Conservation (phyloP, 768 basidiomycete genomes). For the Lactarius pseudohatsudake region DNA sequence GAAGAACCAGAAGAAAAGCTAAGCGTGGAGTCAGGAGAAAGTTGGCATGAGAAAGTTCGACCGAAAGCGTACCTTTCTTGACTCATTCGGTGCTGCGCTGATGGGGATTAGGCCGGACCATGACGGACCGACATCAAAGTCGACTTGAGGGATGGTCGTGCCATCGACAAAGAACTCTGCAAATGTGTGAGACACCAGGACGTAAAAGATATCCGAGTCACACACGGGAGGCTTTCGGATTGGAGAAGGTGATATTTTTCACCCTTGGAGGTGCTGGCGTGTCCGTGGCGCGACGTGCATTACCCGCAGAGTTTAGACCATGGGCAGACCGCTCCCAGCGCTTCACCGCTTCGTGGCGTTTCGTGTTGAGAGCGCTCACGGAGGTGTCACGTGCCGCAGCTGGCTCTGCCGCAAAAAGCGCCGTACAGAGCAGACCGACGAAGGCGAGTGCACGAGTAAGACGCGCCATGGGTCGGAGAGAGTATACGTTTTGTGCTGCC, state of each 20-base stretch:
- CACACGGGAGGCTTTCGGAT: slow-evolving; percentile 64
- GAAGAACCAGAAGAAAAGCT: slow-evolving; percentile 88
- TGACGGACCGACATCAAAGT: slow-evolving; percentile 73
- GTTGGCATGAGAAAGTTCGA: not conserved
- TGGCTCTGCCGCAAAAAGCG: not conserved
- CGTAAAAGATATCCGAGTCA: not conserved
- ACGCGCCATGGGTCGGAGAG: slow-evolving; percentile 2
- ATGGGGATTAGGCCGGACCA: slow-evolving; percentile 77
- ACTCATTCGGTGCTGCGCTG: slow-evolving; percentile 57
- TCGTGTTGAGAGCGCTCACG: not conserved
- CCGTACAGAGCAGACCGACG: slow-evolving; percentile 1
- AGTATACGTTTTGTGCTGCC: accelerated
- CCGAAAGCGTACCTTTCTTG: slow-evolving; percentile 54
- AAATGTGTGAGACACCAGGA: not conserved
- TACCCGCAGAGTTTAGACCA: not conserved
- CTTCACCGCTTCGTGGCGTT: slow-evolving; percentile 15
- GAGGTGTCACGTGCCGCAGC: slow-evolving; percentile 17
- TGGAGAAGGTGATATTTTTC: slow-evolving; percentile 69
- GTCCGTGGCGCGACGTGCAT: not conserved
- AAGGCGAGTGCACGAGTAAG: not conserved
- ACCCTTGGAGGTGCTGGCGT: slow-evolving; percentile 30
- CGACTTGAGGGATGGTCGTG: slow-evolving; percentile 59
- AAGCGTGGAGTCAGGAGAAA: not conserved
- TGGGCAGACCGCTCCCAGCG: slow-evolving; percentile 20
- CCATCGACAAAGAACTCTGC: slow-evolving; percentile 74